Base-by-base conservation (phyloP, 140 eudicot genomes). In the Ambrosia hybrid region DNA sequence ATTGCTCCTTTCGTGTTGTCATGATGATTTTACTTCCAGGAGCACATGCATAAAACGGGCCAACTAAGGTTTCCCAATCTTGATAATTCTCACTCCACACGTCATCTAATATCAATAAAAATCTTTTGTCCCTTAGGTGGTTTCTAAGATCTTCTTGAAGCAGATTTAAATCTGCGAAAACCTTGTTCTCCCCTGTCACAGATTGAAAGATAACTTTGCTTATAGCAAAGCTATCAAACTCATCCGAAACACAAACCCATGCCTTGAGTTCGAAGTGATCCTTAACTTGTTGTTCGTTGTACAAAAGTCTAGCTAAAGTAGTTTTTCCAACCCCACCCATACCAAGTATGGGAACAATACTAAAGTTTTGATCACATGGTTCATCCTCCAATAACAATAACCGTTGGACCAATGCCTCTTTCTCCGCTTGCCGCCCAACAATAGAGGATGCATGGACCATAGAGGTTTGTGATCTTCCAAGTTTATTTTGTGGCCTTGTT, bases 91-190 rank as follows among this genome's bases (percentile, higher is more conserved):
- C 53, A 49, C 14, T 49, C n/a, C n/a, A 11, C 10, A 49, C 53
- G 10, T 49, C 53, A 10, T 85, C 89, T 6, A 85, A 59, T 4
- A 85, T 86, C 1, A 85, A 76, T 30, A 85, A 46, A 49, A 75
- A 75, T 68, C 15, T 55, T 65, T 81, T 78, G 4, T 61, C 79
- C 10, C 1, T 12, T 8, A 81, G 45, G 30, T 41, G 41, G 15
- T 48, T 12, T 57, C 36, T 67, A 12, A 81, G 61, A n/a, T 4
- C 62, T 2, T 12, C 33, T 6, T 67, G 71, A 3, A 71, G 69
- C 4, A 75, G 38, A 7, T 74, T 61, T 7, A 36, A 69, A 49
- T 49, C 53, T 49, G 14, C n/a, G 10, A 49, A 49, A 3, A 8
- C n/a, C n/a, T 49, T 11, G 53, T 49, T 9, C 10, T 1, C 53